Evolutionary conservation across 345 rosid species (phyloP).

Genomic region (Brassica carinata): DNA sequence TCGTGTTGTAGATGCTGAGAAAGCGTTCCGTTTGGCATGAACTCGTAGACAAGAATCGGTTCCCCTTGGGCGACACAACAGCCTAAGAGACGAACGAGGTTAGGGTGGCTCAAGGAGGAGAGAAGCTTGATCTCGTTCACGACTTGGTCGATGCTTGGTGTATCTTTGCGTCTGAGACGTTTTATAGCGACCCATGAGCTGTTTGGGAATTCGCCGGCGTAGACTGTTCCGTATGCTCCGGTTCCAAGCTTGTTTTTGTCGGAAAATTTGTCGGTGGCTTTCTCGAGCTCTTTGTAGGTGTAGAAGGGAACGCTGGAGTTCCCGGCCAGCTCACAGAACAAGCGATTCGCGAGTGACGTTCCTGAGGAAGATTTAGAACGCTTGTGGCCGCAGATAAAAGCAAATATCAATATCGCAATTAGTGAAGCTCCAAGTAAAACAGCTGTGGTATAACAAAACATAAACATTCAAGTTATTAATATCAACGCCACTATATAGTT

Average conservation of each 20-base stretch:
- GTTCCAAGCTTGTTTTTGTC: constrained; percentile 78
- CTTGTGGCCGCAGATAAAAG: constrained; percentile 41
- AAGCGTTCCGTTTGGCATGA: constrained; percentile 90
- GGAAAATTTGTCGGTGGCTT: constrained; percentile 68
- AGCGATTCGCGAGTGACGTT: constrained; percentile 56
- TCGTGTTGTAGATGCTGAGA: constrained; percentile 73
- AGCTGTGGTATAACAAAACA: constrained; percentile 38
- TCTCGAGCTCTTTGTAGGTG: constrained; percentile 71
- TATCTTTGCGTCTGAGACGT: constrained; percentile 58
- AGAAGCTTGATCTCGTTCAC: constrained; percentile 83
- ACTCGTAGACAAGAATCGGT: constrained; percentile 78
- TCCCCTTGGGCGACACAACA: constrained; percentile 73
- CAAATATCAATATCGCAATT: constrained; percentile 41
- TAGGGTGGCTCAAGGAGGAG: constrained; percentile 81
- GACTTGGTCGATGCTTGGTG: constrained; percentile 64
- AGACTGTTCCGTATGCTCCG: constrained; percentile 90
- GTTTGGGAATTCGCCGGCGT: constrained; percentile 67
- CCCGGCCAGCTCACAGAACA: constrained; percentile 47
- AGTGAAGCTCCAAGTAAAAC: constrained; percentile 46
- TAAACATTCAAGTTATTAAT: not conserved
- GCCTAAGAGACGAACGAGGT: constrained; percentile 76
- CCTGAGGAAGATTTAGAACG: constrained; percentile 43
- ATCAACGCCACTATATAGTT: not conserved
- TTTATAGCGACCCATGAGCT: constrained; percentile 73
- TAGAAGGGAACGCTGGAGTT: constrained; percentile 59